These are phyloP conservation scores for Diaporthe sp. DNA, from an alignment of 2,329 filamentous ascomycete species.

Conservation along the genomic window DNA sequence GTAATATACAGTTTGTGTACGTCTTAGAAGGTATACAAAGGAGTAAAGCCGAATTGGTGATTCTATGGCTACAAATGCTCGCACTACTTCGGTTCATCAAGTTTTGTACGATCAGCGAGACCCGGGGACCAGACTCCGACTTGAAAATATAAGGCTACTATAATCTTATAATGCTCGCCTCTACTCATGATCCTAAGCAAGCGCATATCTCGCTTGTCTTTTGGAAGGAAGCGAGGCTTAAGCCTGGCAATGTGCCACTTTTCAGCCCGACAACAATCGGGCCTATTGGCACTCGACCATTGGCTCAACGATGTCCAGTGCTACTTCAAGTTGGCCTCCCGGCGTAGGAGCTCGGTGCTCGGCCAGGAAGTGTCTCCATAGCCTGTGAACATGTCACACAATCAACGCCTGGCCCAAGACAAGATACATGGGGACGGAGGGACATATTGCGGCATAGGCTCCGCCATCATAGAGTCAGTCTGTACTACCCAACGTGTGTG, in stretches of 20 bases:
- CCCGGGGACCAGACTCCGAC: no score
- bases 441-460: not conserved
- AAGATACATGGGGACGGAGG: not conserved
- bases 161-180: not conserved
- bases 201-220: constrained; percentile 18
- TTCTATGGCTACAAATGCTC: not conserved
- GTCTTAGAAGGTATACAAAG: not conserved
- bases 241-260: not conserved
- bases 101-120: no score
- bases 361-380: not conserved
- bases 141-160: not conserved
- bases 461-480: no score
- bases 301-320: no score
- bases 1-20: not conserved
- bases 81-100: no score
- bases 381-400: not conserved
- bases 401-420: not conserved
- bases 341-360: not conserved
- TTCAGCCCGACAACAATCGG: not conserved
- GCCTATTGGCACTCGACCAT: no score
- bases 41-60: not conserved
- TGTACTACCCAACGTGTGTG: not conserved
- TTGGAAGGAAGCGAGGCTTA: no score
- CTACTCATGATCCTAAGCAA: not conserved
- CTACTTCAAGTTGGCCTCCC: not conserved